These are phyloP conservation scores for Croton setiger DNA, from an alignment of 441 rosid species.

Conservation along the genomic window DNA sequence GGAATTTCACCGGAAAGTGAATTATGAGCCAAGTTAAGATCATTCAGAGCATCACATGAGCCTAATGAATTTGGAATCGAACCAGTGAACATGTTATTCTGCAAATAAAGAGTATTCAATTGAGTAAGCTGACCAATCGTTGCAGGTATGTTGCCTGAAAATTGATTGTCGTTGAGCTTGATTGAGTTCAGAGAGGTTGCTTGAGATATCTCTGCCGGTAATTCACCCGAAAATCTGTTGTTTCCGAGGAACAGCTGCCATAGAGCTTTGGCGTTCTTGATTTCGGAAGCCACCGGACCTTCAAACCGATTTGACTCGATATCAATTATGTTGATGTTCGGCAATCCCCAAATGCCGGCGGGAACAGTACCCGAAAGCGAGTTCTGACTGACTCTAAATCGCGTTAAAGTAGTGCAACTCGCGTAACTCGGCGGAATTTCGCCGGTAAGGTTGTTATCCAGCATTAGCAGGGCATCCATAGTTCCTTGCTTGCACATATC, in stretches of 20 bases:
- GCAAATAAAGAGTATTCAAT: slow-evolving; percentile 54
- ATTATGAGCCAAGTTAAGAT: slow-evolving; percentile 63
- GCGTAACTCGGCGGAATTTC: slow-evolving; percentile 70
- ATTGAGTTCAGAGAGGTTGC: slow-evolving; percentile 41
- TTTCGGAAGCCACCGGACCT: slow-evolving; percentile 58
- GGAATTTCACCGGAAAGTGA: slow-evolving; percentile 69
- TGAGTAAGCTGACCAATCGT: slow-evolving; percentile 50
- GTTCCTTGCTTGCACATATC: slow-evolving; percentile 81
- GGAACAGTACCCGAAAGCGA: slow-evolving; percentile 69
- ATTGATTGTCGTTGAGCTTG: slow-evolving; percentile 51
- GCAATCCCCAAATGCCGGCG: slow-evolving; percentile 81
- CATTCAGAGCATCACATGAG: slow-evolving; percentile 57
- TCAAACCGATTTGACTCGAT: slow-evolving; percentile 50
- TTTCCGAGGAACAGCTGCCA: slow-evolving; percentile 37
- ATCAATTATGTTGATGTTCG: slow-evolving; percentile 60
- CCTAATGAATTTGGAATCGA: slow-evolving; percentile 65
- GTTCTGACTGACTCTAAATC: slow-evolving; percentile 74
- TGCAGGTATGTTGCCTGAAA: slow-evolving; percentile 58
- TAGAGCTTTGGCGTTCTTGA: slow-evolving; percentile 54
- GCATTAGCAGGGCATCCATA: slow-evolving; percentile 62
- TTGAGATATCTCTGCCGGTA: slow-evolving; percentile 64
- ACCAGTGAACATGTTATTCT: slow-evolving; percentile 61
- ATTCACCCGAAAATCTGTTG: slow-evolving; percentile 65
- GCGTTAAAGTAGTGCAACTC: slow-evolving; percentile 47
- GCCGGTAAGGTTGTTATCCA: slow-evolving; percentile 74